Conservation (phyloP, 1,284 basidiomycete species). For the Tilletiaria anomala region DNA sequence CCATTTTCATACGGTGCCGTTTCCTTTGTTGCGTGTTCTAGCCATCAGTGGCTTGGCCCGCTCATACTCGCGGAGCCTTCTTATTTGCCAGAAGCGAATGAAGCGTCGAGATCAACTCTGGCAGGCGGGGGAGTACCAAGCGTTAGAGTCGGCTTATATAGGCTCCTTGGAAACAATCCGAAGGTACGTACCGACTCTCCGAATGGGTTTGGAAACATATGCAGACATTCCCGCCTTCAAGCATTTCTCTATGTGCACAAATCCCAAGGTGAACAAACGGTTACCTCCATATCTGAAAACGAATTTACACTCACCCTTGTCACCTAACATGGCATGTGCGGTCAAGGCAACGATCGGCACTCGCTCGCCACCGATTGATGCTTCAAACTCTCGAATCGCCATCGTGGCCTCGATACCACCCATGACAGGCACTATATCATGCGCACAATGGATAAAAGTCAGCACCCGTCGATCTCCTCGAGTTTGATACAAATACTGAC, state of each 20-base stretch:
- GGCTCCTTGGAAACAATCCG: not conserved
- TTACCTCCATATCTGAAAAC: too few species aligned
- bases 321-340: constrained; percentile 53
- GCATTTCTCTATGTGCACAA: constrained; percentile 33
- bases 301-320: constrained; percentile 14
- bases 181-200: constrained; percentile 11
- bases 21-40: too few species aligned
- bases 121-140: not conserved
- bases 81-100: constrained; percentile 24
- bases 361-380: constrained; percentile 53
- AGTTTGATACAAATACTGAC: too few species aligned
- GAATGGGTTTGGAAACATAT: constrained; percentile 33
- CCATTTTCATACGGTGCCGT: too few species aligned
- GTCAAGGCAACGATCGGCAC: constrained; percentile 93
- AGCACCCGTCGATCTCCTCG: not conserved
- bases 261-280: too few species aligned
- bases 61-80: too few species aligned
- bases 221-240: constrained; percentile 34
- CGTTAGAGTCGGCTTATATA: not conserved
- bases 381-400: constrained; percentile 59
- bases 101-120: constrained; percentile 27
- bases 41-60: too few species aligned
- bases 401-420: constrained; percentile 50
- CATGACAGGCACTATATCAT: constrained; percentile 51
- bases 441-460: constrained; percentile 45